These are phyloP conservation scores for Passiflora organensis DNA, from an alignment of 345 rosid species.

Conservation along the genomic window DNA sequence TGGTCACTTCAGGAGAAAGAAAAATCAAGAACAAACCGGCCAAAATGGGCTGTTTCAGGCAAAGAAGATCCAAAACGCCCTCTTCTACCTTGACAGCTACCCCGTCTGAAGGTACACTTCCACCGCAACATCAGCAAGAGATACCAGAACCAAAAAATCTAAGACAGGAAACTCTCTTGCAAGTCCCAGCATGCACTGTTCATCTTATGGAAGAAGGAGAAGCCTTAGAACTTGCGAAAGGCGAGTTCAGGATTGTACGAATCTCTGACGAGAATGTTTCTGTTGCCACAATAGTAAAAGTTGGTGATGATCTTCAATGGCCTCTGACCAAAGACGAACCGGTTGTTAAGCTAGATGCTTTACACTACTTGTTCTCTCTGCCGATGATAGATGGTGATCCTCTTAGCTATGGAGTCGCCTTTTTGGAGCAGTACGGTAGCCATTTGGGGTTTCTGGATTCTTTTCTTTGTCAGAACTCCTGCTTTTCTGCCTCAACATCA, in stretches of 20 bases:
- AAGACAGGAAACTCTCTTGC: constrained; percentile 46
- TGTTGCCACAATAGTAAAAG: constrained; percentile 58
- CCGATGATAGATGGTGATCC: constrained; percentile 74
- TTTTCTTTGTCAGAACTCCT: constrained; percentile 54
- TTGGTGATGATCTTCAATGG: constrained; percentile 77
- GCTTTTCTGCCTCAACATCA: constrained; percentile 49
- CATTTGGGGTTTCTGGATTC: constrained; percentile 47
- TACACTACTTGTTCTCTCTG: constrained; percentile 70
- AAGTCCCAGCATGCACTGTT: constrained; percentile 62
- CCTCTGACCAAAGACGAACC: constrained; percentile 92
- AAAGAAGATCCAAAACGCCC: constrained; percentile 21
- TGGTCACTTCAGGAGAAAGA: not conserved
- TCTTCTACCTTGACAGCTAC: constrained; percentile 16
- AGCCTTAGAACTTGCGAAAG: constrained; percentile 58
- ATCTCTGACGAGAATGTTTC: constrained; percentile 48
- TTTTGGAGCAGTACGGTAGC: constrained; percentile 28
- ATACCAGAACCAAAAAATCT: constrained; percentile 2
- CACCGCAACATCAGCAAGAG: constrained; percentile 7
- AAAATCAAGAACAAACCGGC: not conserved
- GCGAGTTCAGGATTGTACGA: constrained; percentile 54
- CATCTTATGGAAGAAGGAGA: constrained; percentile 77
- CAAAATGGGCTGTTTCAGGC: constrained; percentile 53
- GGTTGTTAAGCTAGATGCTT: constrained; percentile 63
- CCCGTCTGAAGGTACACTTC: constrained; percentile 2
- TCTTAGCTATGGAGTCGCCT: constrained; percentile 79